Conservation (phyloP, 352 stramenopile species). For the Phytophthora pinifolia region DNA sequence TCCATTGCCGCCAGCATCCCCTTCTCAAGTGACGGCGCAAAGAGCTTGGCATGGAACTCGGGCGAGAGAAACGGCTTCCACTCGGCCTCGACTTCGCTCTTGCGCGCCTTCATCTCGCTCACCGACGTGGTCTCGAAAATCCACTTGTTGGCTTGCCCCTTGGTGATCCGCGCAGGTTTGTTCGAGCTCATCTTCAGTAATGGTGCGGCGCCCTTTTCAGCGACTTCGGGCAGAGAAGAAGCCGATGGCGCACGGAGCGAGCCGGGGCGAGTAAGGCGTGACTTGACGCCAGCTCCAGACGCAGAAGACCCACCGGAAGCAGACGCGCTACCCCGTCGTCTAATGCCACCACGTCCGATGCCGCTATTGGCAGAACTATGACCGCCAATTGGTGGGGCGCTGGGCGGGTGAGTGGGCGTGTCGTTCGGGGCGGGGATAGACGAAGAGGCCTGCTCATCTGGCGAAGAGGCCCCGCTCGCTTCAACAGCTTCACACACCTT, state of each 20-base stretch:
- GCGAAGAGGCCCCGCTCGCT: slow-evolving; percentile 13
- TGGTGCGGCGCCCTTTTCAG: slow-evolving; percentile 37
- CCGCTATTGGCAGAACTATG: slow-evolving; percentile 11
- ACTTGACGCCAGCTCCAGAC: slow-evolving; percentile 24
- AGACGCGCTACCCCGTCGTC: slow-evolving; percentile 28
- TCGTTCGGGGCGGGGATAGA: slow-evolving; percentile 10
- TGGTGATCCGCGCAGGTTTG: slow-evolving; percentile 58
- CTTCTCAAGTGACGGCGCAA: slow-evolving; percentile 78
- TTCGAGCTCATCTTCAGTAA: slow-evolving; percentile 69
- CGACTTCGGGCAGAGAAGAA: slow-evolving; percentile 45
- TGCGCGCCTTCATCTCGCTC: slow-evolving; percentile 67
- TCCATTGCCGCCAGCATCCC: slow-evolving; percentile 81
- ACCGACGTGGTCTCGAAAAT: slow-evolving; percentile 75
- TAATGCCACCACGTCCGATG: slow-evolving; percentile 21
- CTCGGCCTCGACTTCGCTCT: slow-evolving; percentile 74
- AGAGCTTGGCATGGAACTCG: slow-evolving; percentile 78
- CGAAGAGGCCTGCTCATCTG: slow-evolving; percentile 1
- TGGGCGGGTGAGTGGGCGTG: slow-evolving; percentile 11
- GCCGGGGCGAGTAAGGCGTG: slow-evolving; percentile 33
- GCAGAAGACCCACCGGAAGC: slow-evolving; percentile 20
- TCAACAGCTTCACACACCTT: slow-evolving; percentile 63
- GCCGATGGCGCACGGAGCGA: slow-evolving; percentile 29
- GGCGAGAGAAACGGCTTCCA: slow-evolving; percentile 72
- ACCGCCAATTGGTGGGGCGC: slow-evolving; percentile 7
- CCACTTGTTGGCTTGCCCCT: slow-evolving; percentile 83